phyloP scores from a whole-genome alignment of 371 early-diverging fungal species.

The Rhizopus microsporus region DNA sequence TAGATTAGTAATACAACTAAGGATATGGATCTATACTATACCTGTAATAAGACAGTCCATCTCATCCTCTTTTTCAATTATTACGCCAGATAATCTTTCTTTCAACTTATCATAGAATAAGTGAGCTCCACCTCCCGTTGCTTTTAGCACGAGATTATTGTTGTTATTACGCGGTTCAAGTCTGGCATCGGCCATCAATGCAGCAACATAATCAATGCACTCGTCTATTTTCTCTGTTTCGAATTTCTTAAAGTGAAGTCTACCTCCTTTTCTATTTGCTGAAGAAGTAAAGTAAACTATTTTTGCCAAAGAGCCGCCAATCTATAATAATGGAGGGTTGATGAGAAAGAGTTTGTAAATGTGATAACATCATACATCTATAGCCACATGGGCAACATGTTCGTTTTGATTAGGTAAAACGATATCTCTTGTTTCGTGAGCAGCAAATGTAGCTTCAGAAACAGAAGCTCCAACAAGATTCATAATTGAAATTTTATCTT shows the following conservation, averaged over 20 bases:
- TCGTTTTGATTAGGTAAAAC: constrained; percentile 86
- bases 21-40: constrained; percentile 18
- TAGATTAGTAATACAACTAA: not conserved
- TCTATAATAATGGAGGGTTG: constrained; percentile 32
- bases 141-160: constrained; percentile 57
- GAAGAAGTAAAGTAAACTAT: constrained; percentile 85
- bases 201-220: constrained; percentile 83
- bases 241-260: constrained; percentile 91
- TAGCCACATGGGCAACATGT: constrained; percentile 88
- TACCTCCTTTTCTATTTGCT: constrained; percentile 70
- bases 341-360: not conserved
- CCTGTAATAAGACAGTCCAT: constrained; percentile 85
- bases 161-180: constrained; percentile 30
- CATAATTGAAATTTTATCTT: constrained; percentile 40
- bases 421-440: constrained; percentile 73
- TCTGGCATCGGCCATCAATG: constrained; percentile 62
- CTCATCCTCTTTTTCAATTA: constrained; percentile 81
- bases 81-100: constrained; percentile 55
- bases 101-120: constrained; percentile 64
- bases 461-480: constrained; percentile 69
- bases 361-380: constrained; percentile 64
- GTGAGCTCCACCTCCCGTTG: constrained; percentile 90
- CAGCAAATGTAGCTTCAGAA: constrained; percentile 60
- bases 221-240: constrained; percentile 91
- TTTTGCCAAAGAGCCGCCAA: constrained; percentile 95